These are phyloP conservation scores for Fusarium nanum DNA, from an alignment of 2,329 filamentous ascomycete genomes.

Conservation along the genomic window DNA sequence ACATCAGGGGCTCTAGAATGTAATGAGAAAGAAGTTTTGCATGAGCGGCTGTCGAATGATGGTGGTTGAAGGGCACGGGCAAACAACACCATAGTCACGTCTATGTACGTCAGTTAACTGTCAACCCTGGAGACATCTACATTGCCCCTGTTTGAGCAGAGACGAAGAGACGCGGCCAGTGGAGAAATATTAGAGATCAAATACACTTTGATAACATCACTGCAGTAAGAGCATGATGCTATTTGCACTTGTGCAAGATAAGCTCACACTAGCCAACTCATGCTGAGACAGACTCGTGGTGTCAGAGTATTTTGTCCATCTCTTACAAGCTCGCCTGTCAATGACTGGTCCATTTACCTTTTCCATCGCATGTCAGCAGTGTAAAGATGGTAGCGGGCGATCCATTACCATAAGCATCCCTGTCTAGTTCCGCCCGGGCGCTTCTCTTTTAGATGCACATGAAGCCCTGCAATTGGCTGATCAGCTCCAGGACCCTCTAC, in stretches of 20 bases:
- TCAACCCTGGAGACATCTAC: neutral
- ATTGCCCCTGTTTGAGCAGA: conserved; percentile 3
- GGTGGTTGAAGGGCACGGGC: conserved; percentile 23
- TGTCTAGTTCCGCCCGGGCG: conserved; percentile 15
- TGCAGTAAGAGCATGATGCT: conserved; percentile 1
- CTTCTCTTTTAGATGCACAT: conserved; percentile 14
- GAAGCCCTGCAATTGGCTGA: conserved; percentile 13
- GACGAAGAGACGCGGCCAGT: neutral
- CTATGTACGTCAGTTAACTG: conserved; percentile 6
- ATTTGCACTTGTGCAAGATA: conserved; percentile 4
- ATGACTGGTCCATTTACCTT: conserved; percentile 24
- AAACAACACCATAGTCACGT: conserved; percentile 43
- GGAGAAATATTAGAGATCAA: conserved; percentile 1
- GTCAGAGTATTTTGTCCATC: conserved; percentile 10
- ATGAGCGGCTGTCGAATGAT: conserved; percentile 29
- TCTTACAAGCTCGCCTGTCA: neutral
- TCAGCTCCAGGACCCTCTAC: no score
- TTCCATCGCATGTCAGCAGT: conserved; percentile 18
- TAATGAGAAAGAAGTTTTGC: conserved; percentile 4
- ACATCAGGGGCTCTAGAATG: neutral
- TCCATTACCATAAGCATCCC: conserved; percentile 13
- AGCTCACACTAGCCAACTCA: neutral
- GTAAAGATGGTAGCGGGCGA: conserved; percentile 29
- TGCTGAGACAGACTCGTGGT: neutral
- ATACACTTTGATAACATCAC: conserved; percentile 1